Percentiles rank a stretch among this genome's conserved stretches.
Evolutionary conservation across 208 protist genomes (phyloP).

Genomic region (Jaenimonas drosophilae): DNA sequence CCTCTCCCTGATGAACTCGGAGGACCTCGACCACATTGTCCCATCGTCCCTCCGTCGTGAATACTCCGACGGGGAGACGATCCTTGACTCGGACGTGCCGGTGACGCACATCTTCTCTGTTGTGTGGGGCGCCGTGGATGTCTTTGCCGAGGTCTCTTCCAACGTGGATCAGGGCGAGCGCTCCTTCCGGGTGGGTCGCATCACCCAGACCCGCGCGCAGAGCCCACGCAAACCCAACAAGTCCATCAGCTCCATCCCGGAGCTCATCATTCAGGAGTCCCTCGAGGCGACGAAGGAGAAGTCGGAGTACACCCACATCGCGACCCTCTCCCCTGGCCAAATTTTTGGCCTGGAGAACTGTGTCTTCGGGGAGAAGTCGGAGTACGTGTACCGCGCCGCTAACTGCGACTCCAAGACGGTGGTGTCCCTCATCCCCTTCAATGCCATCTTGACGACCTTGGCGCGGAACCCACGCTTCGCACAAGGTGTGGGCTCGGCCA

Average conservation of each 20-base stretch:
- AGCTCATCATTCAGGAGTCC: not conserved
- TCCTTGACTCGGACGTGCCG: slow-evolving; percentile 17
- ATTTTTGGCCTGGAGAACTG: slow-evolving; percentile 63
- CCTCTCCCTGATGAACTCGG: slow-evolving; percentile 31
- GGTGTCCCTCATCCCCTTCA: slow-evolving; percentile 49
- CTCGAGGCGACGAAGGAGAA: slow-evolving; percentile 2
- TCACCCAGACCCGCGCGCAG: not conserved
- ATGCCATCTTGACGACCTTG: slow-evolving; percentile 21
- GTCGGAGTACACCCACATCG: slow-evolving; percentile 45
- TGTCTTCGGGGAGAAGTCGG: slow-evolving; percentile 41
- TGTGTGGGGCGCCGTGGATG: slow-evolving; percentile 65
- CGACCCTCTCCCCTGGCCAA: slow-evolving; percentile 41
- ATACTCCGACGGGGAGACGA: slow-evolving; percentile 46
- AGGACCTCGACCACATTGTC: slow-evolving; percentile 30
- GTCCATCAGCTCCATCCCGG: not conserved
- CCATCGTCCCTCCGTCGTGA: slow-evolving; percentile 46
- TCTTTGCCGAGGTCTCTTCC: slow-evolving; percentile 28
- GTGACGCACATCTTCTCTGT: slow-evolving; percentile 51
- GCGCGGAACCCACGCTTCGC: slow-evolving; percentile 40
- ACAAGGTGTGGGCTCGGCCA: slow-evolving; percentile 49
- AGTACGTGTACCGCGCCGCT: slow-evolving; percentile 44
- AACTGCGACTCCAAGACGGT: slow-evolving; percentile 37
- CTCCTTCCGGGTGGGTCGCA: not conserved
- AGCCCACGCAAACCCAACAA: not conserved
- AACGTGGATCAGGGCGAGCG: slow-evolving; percentile 13